These are phyloP conservation scores for Aspergillus chevalieri DNA, from an alignment of 2,329 filamentous ascomycete genomes.

Conservation along the genomic window DNA sequence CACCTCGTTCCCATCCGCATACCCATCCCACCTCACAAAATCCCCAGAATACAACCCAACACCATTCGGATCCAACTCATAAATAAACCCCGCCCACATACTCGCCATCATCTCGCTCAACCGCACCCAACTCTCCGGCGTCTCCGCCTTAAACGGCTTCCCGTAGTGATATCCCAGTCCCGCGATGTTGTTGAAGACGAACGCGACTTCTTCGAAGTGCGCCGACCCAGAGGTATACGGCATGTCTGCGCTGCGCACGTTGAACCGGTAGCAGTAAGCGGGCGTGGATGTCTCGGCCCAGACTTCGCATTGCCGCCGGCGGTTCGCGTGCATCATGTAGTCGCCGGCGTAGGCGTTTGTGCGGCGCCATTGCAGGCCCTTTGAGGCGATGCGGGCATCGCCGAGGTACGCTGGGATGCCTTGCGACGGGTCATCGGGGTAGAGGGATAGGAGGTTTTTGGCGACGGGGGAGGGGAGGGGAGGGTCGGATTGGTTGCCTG, in stretches of 20 bases:
- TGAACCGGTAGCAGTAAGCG: conserved; percentile 59
- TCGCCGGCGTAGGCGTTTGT: conserved; percentile 52
- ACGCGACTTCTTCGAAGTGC: conserved; percentile 53
- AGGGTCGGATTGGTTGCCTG: conserved; percentile 20
- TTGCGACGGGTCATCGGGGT: conserved; percentile 47
- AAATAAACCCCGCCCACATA: conserved; percentile 50
- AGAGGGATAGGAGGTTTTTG: conserved; percentile 42
- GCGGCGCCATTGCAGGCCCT: conserved; percentile 49
- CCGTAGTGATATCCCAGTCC: conserved; percentile 43
- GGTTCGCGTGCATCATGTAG: conserved; percentile 49
- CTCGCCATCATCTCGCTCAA: conserved; percentile 46
- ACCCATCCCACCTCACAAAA: conserved; percentile 39
- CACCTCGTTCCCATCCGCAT: conserved; percentile 34
- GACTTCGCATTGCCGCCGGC: conserved; percentile 47
- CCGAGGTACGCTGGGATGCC: conserved; percentile 44
- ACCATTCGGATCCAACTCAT: conserved; percentile 41
- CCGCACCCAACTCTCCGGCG: conserved; percentile 36
- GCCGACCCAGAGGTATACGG: conserved; percentile 40
- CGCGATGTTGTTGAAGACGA: conserved; percentile 49
- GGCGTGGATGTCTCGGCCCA: conserved; percentile 46
- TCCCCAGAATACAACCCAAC: conserved; percentile 8
- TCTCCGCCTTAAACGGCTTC: conserved; percentile 28
- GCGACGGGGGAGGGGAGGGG: conserved; percentile 22
- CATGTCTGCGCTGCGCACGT: conserved; percentile 45
- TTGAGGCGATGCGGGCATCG: conserved; percentile 24